Evolutionary conservation across 495 filamentous ascomycete genomes (phyloP), one percentile per base, ranked within the genome.

Genomic region (Hypoxylon trugodes): DNA sequence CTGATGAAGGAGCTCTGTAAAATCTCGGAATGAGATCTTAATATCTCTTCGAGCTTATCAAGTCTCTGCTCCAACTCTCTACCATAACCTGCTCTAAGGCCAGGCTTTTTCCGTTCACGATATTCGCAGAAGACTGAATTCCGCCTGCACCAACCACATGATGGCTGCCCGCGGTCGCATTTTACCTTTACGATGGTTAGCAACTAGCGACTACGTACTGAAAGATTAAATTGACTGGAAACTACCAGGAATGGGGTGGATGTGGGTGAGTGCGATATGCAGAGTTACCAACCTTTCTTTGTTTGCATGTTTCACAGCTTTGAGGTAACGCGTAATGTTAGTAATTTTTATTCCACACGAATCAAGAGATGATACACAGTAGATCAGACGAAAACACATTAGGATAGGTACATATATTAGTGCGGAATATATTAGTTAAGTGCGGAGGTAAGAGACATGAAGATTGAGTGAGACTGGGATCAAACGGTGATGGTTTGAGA

Each of bases 111-210:
- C 15, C 91, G 83, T 68, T 91, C 90, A 70, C 88, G 91, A 74
- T 95, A 95, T 71, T 93, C 89, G 76, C 91, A 95, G 21, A 78
- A 33, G 36, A 90, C 88, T 4, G 83, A 83, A 73, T 96, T 96
- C 52, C 90, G 86, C 65, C 80, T 81, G 69, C 92, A 96, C 92
- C 92, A 96, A 38, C 92, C 92, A 74, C 92, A 96, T 55, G 86
- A 87, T 6, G 92, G 92, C 55, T 93, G 90, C 7, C 87, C 84
- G 18, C 91, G 87, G 77, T 95, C 89, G 73, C 89, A 92, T 81
- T 91, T 92, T 41, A 91, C 89, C 81, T 86, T 65, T n/a, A 25
- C 21, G 18, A 40, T 22, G 30, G 49, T 63, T 30, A 63, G 51
- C 30, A 24, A n/a, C 26, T 33, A 43, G 24, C 43, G n/a, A 52